Evolutionary conservation across 1,139 yeast species (phyloP).

Genomic region (Pichiaceae sp.): DNA sequence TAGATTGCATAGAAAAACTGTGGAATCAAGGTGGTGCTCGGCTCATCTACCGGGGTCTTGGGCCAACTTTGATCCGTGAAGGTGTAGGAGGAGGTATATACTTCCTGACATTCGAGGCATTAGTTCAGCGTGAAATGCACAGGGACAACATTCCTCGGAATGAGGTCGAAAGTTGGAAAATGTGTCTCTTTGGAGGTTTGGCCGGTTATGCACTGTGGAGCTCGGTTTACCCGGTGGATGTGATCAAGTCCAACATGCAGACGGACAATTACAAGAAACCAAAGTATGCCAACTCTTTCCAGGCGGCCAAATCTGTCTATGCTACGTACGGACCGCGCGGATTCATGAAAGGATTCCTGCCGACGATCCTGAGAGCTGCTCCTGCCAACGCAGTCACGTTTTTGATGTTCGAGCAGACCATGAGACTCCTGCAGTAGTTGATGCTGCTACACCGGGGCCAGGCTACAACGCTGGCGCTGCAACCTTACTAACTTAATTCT

Average conservation of each 20-base stretch:
- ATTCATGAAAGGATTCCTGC: slow-evolving; percentile 80
- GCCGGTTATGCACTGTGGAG: slow-evolving; percentile 87
- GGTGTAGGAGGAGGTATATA: slow-evolving; percentile 83
- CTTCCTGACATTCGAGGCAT: slow-evolving; percentile 81
- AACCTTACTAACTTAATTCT: no score
- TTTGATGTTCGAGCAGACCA: slow-evolving; percentile 81
- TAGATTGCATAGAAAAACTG: slow-evolving; percentile 64
- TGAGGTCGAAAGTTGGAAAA: slow-evolving; percentile 77
- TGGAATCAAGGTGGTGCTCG: slow-evolving; percentile 42
- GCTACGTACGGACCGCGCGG: slow-evolving; percentile 58
- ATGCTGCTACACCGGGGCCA: neutral
- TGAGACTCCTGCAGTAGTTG: slow-evolving; percentile 45
- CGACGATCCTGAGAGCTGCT: slow-evolving; percentile 89
- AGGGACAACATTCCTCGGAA: slow-evolving; percentile 38
- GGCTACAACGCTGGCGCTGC: neutral
- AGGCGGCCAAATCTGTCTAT: slow-evolving; percentile 48
- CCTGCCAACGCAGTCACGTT: slow-evolving; percentile 97
- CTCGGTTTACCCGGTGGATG: slow-evolving; percentile 75
- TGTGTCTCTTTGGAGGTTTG: slow-evolving; percentile 74
- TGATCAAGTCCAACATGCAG: slow-evolving; percentile 77
- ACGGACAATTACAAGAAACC: slow-evolving; percentile 59
- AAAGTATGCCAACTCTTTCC: slow-evolving; percentile 39
- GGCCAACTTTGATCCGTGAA: slow-evolving; percentile 78
- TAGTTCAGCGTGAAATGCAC: slow-evolving; percentile 56
- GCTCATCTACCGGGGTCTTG: slow-evolving; percentile 63